Percentiles rank a stretch among this genome's conserved stretches.
Conservation (phyloP, 495 filamentous ascomycete species). For the Opeltia flavorubescens region DNA sequence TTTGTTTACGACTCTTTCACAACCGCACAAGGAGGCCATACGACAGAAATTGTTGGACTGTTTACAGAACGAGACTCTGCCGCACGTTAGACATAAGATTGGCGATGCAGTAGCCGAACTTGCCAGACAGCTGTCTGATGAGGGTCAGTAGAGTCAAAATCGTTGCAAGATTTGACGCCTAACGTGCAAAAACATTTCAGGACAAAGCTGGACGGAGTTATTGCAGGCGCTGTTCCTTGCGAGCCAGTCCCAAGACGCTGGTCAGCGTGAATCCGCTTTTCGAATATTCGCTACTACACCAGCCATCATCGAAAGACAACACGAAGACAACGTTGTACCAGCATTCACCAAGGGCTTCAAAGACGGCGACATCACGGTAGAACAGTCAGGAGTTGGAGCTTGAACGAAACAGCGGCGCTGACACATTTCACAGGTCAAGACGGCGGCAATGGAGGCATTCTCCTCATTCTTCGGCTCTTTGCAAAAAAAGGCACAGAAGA, state of each 20-base stretch:
- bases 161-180: background rate
- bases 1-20: slow-evolving; percentile 61
- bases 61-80: slow-evolving; percentile 53
- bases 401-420: slow-evolving; percentile 3
- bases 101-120: slow-evolving; percentile 93
- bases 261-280: slow-evolving; percentile 78
- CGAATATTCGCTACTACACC: slow-evolving; percentile 91
- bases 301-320: slow-evolving; percentile 89
- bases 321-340: slow-evolving; percentile 68
- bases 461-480: slow-evolving; percentile 88
- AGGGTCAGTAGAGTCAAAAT: slow-evolving; percentile 41
- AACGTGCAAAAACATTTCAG: slow-evolving; percentile 27
- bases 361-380: slow-evolving; percentile 51
- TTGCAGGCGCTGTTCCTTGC: slow-evolving; percentile 71
- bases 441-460: slow-evolving; percentile 93
- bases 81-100: slow-evolving; percentile 78
- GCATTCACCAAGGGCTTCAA: slow-evolving; percentile 88
- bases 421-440: slow-evolving; percentile 45
- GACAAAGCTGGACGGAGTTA: slow-evolving; percentile 80
- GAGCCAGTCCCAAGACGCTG: slow-evolving; percentile 68
- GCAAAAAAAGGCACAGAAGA: slow-evolving; percentile 67
- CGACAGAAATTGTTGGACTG: slow-evolving; percentile 67
- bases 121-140: slow-evolving; percentile 86
- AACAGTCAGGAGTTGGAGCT: slow-evolving; percentile 35
- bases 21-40: slow-evolving; percentile 61